Conservation (phyloP, 163 green algal genomes). For the Chloroidium sp. region DNA sequence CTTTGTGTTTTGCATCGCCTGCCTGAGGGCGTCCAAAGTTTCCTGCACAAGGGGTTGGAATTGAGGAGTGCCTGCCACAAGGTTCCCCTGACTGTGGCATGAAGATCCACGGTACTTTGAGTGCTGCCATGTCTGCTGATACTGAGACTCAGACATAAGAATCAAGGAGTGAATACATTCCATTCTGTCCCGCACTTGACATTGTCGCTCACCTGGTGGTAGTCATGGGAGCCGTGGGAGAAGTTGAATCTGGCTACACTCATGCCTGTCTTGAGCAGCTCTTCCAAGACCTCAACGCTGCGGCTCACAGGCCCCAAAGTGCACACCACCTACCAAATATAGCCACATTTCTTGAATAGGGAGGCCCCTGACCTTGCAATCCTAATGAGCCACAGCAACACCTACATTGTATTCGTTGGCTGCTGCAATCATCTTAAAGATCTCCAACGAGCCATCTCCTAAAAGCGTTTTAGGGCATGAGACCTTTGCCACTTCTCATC, state of each 20-base stretch:
- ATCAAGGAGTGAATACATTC: too few species aligned
- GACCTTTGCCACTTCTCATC: background rate
- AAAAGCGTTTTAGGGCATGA: too few species aligned
- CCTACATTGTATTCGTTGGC: too few species aligned
- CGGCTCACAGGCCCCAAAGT: constrained; percentile 85
- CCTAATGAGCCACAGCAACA: too few species aligned
- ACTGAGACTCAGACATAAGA: too few species aligned
- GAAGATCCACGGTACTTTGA: too few species aligned
- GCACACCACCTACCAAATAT: constrained; percentile 78
- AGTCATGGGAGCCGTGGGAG: constrained; percentile 87
- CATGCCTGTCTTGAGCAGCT: constrained; percentile 91
- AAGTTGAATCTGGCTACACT: constrained; percentile 98
- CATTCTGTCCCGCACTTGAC: too few species aligned
- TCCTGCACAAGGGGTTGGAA: constrained; percentile 42
- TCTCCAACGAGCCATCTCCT: too few species aligned
- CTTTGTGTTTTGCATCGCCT: constrained; percentile 81
- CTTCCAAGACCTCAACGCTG: constrained; percentile 72
- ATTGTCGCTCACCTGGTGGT: constrained; percentile 59
- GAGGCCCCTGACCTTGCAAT: background rate
- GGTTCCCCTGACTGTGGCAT: too few species aligned
- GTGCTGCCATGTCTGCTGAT: too few species aligned
- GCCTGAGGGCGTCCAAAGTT: constrained; percentile 85
- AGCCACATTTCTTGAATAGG: background rate
- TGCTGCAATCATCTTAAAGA: too few species aligned
- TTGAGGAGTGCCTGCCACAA: too few species aligned